These are phyloP conservation scores for Xerocomus nothofagi DNA, from an alignment of 1,284 basidiomycete species.

Conservation along the genomic window DNA sequence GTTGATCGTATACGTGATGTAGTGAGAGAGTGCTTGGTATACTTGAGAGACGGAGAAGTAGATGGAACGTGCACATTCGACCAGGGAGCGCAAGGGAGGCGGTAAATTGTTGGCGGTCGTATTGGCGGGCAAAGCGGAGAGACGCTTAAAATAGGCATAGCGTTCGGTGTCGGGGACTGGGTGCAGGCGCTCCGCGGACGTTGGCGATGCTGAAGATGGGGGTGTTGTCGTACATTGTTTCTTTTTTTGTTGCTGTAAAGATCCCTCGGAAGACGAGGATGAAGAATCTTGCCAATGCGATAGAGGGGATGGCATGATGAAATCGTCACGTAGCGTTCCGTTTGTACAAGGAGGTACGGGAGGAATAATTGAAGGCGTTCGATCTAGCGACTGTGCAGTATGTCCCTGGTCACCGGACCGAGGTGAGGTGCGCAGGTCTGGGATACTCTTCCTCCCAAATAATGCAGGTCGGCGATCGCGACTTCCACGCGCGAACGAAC, in stretches of 20 bases:
- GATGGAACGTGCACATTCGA: constrained; percentile 89
- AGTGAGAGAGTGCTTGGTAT: constrained; percentile 87
- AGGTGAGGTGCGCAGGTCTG: constrained; percentile 69
- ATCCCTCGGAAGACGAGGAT: constrained; percentile 36
- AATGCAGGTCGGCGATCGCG: constrained; percentile 43
- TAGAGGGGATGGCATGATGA: constrained; percentile 43
- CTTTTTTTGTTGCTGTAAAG: constrained; percentile 25
- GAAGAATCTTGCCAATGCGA: constrained; percentile 48
- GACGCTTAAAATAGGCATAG: constrained; percentile 90
- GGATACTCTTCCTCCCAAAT: constrained; percentile 79
- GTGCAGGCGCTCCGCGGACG: constrained; percentile 40
- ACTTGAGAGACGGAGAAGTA: constrained; percentile 93
- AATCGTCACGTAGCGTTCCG: constrained; percentile 37
- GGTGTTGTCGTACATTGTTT: constrained; percentile 40
- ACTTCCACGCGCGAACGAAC: constrained; percentile 52
- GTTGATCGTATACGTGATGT: constrained; percentile 83
- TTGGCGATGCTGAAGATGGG: constrained; percentile 45
- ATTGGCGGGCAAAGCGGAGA: constrained; percentile 71
- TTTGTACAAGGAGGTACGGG: constrained; percentile 18
- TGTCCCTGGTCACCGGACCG: constrained; percentile 40
- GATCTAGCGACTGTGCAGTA: constrained; percentile 26
- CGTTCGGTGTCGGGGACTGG: constrained; percentile 77
- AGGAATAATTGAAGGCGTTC: constrained; percentile 9
- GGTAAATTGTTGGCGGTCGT: constrained; percentile 71
- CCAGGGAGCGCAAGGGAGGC: constrained; percentile 66